These are phyloP conservation scores for Alliaria petiolata DNA, from an alignment of 345 rosid genomes.

Conservation along the genomic window DNA sequence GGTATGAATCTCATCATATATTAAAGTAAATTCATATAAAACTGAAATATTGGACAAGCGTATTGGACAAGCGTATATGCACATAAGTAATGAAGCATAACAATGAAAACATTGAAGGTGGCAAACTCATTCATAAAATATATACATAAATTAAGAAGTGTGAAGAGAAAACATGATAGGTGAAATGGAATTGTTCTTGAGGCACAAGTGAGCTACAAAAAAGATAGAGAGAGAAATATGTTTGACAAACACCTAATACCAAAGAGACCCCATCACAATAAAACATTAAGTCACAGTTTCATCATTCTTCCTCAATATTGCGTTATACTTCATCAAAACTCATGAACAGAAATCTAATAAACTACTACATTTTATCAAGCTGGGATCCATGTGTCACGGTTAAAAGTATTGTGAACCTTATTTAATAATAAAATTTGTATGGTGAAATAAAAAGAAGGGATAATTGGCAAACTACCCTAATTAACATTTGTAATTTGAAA, in stretches of 20 bases:
- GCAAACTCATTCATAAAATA: background rate
- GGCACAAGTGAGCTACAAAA: conserved; percentile 26
- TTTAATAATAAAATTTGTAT: conserved; percentile 1
- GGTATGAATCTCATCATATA: background rate
- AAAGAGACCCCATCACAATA: conserved; percentile 37
- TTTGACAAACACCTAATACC: conserved; percentile 62
- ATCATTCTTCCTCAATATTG: conserved; percentile 29
- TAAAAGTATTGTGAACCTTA: conserved; percentile 9
- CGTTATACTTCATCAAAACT: conserved; percentile 29
- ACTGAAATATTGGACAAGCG: too few relatives aligned
- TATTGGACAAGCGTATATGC: background rate
- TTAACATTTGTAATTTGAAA: too few relatives aligned
- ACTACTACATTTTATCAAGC: conserved; percentile 12
- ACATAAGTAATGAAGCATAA: background rate
- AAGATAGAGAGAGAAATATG: conserved; percentile 28
- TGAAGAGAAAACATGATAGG: conserved; percentile 50
- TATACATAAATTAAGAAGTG: conserved; percentile 40
- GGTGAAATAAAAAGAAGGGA: background rate
- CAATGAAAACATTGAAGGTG: background rate
- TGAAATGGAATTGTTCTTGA: conserved; percentile 58
- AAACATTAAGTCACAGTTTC: conserved; percentile 34
- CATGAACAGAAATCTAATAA: conserved; percentile 12
- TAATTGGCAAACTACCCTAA: too few relatives aligned
- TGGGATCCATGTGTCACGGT: conserved; percentile 31
- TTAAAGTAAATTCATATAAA: background rate